phyloP scores from a whole-genome alignment of 371 early-diverging fungal genomes.

The Mucor ambiguus region DNA sequence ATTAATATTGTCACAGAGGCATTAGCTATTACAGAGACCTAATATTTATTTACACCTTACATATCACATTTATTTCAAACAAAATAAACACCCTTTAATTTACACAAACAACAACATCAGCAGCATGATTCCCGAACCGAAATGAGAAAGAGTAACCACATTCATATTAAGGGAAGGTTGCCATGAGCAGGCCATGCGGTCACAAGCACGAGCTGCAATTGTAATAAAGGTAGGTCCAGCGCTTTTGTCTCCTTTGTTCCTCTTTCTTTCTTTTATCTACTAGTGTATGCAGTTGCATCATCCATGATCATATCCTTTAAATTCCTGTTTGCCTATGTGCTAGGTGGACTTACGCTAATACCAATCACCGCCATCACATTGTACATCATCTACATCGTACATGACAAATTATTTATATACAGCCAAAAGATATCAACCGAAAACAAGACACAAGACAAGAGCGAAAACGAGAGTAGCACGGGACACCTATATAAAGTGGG shows the following conservation, averaged over 20 bases:
- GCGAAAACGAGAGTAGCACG: not conserved
- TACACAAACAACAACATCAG: not conserved
- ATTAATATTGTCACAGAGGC: slow-evolving; percentile 3
- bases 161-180: not conserved
- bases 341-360: slow-evolving; percentile 54
- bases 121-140: not conserved
- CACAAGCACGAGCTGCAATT: slow-evolving; percentile 19
- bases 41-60: not conserved
- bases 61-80: not conserved
- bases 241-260: slow-evolving; percentile 11
- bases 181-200: slow-evolving; percentile 13
- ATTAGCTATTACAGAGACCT: slow-evolving; percentile 4
- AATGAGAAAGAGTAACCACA: slow-evolving; percentile 5
- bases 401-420: not conserved
- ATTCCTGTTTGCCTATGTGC: slow-evolving; percentile 21
- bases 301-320: slow-evolving; percentile 8
- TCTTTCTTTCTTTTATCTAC: not conserved
- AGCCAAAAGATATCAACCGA: not conserved
- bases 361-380: slow-evolving; percentile 22
- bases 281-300: not conserved
- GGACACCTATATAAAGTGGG: slow-evolving; percentile 48
- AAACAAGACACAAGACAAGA: not conserved
- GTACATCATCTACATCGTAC: not conserved
- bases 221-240: not conserved
- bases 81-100: not conserved